Conservation (phyloP, 768 basidiomycete genomes). For the Hysterangium stoloniferum region DNA sequence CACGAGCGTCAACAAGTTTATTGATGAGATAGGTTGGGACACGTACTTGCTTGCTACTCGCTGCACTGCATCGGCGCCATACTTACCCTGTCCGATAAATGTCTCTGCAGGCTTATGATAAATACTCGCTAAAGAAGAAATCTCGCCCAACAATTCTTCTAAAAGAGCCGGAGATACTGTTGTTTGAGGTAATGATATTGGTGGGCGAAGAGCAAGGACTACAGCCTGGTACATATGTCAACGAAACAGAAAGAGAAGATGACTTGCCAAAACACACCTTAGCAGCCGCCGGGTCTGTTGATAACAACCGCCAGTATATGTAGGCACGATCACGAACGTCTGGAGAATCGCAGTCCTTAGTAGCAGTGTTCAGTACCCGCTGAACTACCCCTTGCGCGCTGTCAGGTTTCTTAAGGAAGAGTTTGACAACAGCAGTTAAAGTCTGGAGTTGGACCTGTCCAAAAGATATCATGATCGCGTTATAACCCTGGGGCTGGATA, state of each 20-base stretch:
- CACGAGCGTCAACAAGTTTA: background rate
- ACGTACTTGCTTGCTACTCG: constrained; percentile 55
- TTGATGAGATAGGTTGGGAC: background rate
- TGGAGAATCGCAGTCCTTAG: constrained; percentile 94
- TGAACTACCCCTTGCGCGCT: constrained; percentile 89
- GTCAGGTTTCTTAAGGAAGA: constrained; percentile 94
- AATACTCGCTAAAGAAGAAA: constrained; percentile 85
- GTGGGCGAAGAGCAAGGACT: constrained; percentile 85
- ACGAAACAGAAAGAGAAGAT: constrained; percentile 1
- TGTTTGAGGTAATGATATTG: constrained; percentile 87
- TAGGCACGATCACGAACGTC: constrained; percentile 97
- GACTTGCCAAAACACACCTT: constrained; percentile 47
- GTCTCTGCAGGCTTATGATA: constrained; percentile 98
- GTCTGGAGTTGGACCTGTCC: constrained; percentile 57
- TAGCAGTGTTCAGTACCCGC: constrained; percentile 85
- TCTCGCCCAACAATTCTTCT: constrained; percentile 87
- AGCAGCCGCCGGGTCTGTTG: constrained; percentile 90
- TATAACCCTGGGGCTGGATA: background rate
- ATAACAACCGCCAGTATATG: constrained; percentile 94
- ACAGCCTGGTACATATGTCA: constrained; percentile 49
- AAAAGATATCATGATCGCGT: background rate
- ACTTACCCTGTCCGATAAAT: constrained; percentile 85
- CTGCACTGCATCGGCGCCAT: constrained; percentile 75
- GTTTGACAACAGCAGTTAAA: constrained; percentile 91
- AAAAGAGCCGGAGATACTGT: constrained; percentile 81